Conservation (phyloP, 192 early-diverging fungal species). For the Gigaspora rosea region DNA sequence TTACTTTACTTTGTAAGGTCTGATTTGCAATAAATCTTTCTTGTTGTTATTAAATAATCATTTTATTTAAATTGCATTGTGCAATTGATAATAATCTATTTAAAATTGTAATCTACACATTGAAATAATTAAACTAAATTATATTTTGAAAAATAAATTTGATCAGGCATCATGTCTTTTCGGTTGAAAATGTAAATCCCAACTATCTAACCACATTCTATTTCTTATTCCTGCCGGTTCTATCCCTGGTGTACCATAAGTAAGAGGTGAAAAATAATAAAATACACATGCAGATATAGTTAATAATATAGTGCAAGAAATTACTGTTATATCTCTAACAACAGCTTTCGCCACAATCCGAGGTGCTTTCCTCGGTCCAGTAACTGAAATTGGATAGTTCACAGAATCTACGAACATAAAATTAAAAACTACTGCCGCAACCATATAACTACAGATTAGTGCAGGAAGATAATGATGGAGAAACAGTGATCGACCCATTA, state of each 20-base stretch:
- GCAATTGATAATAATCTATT: too few relatives aligned
- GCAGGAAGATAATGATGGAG: conserved; percentile 95
- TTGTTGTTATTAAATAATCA: too few relatives aligned
- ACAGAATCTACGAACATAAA: conserved; percentile 70
- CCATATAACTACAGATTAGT: conserved; percentile 78
- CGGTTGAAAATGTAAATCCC: conserved; percentile 83
- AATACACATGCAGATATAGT: conserved; percentile 62
- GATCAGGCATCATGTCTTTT: not conserved
- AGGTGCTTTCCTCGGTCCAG: conserved; percentile 39
- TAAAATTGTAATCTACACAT: too few relatives aligned
- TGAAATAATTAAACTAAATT: too few relatives aligned
- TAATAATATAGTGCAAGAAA: conserved; percentile 46
- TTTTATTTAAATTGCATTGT: too few relatives aligned
- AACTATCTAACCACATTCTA: conserved; percentile 73
- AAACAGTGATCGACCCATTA: conserved; percentile 91
- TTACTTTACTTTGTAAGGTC: too few relatives aligned
- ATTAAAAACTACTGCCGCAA: conserved; percentile 73
- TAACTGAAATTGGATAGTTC: conserved; percentile 47
- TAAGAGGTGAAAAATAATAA: conserved; percentile 80
- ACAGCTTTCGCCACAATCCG: conserved; percentile 42
- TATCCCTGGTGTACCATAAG: conserved; percentile 78
- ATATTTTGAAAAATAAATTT: too few relatives aligned
- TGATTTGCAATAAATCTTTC: too few relatives aligned
- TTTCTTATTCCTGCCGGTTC: conserved; percentile 57
- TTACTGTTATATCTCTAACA: conserved; percentile 38